Evolutionary conservation across 192 early-diverging fungal genomes (phyloP).

Genomic region (Backusella mclennaniae): DNA sequence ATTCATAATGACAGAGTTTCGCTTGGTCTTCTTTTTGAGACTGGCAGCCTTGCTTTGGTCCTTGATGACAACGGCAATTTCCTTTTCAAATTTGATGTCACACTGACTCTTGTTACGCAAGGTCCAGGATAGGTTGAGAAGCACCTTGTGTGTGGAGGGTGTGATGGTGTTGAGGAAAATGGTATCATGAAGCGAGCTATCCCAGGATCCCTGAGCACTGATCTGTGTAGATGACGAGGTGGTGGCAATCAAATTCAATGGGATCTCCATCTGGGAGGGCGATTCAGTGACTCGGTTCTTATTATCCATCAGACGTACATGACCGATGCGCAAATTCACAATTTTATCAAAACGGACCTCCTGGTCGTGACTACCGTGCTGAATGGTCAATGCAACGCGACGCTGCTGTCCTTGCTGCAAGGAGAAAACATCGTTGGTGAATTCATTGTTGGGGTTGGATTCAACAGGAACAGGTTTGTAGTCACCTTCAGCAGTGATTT

Average conservation of each 20-base stretch:
- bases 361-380: constrained; percentile 55
- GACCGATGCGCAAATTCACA: constrained; percentile 42
- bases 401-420: constrained; percentile 77
- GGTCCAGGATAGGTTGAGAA: constrained; percentile 51
- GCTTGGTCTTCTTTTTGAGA: constrained; percentile 8
- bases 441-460: constrained; percentile 40
- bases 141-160: constrained; percentile 51
- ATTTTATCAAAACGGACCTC: constrained; percentile 45
- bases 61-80: constrained; percentile 57
- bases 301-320: constrained; percentile 49
- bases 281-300: constrained; percentile 58
- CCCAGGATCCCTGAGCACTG: constrained; percentile 60
- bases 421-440: constrained; percentile 47
- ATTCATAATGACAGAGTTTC: constrained; percentile 9
- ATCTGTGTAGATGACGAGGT: constrained; percentile 45
- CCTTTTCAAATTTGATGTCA: constrained; percentile 54
- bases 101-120: constrained; percentile 56
- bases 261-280: constrained; percentile 43
- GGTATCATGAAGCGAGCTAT: constrained; percentile 71
- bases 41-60: constrained; percentile 26
- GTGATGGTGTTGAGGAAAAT: constrained; percentile 66
- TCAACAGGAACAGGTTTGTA: constrained; percentile 58
- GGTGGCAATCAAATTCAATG: constrained; percentile 45
- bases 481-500: constrained; percentile 61
- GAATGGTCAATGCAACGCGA: constrained; percentile 59